Percentiles rank a stretch among this genome's conserved stretches.
Conservation (phyloP, 768 basidiomycete species). For the Amanita phalloides region DNA sequence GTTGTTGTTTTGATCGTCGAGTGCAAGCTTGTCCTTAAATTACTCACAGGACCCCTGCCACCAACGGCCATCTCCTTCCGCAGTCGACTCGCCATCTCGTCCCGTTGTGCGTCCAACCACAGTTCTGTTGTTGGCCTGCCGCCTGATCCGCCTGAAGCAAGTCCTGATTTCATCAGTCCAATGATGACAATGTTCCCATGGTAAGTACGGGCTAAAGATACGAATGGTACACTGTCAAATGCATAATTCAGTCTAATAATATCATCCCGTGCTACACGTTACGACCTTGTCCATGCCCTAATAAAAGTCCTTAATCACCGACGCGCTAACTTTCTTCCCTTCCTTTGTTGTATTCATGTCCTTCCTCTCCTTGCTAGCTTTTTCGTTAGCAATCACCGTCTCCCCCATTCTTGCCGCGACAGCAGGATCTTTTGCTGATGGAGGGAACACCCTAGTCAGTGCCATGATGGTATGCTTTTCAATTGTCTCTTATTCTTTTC, state of each 20-base stretch:
- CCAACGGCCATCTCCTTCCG: background rate
- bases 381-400: constrained; percentile 15
- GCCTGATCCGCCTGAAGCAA: no score
- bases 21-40: background rate
- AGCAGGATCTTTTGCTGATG: constrained; percentile 24
- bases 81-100: no score
- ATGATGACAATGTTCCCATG: no score
- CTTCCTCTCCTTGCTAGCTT: constrained; percentile 12
- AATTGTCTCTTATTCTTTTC: background rate
- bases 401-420: constrained; percentile 15
- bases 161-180: no score
- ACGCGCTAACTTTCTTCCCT: background rate
- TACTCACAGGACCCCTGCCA: background rate
- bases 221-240: no score
- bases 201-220: no score
- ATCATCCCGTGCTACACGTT: no score
- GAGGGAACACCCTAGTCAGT: constrained; percentile 24
- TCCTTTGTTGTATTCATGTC: background rate
- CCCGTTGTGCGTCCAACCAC: no score
- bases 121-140: no score
- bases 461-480: constrained; percentile 25
- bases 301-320: background rate
- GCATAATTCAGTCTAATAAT: no score
- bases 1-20: background rate
- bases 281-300: background rate